Evolutionary conservation across 495 filamentous ascomycete species (phyloP), one percentile per base, ranked within the genome.

Genomic region (Aspergillus bertholletiae): DNA sequence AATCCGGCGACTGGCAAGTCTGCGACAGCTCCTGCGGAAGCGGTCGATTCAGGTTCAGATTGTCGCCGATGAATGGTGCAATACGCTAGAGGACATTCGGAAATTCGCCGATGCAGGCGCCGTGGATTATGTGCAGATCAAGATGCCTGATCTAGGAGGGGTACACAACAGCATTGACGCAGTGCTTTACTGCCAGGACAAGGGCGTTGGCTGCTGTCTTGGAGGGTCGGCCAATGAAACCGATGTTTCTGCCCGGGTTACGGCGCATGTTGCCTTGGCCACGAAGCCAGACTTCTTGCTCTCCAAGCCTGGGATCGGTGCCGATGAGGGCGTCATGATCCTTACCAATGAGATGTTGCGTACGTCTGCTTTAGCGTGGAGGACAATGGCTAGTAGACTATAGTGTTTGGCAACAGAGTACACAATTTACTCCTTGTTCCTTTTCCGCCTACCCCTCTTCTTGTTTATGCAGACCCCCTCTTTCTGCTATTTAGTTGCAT

Each of bases 31-130:
- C 6, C 53, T 55, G 17, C 18, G 18, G 12, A 13, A 23, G 7
- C 43, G 44, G 12, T 2, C 30, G 7, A 45, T 56, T 37, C 15
- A 13, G 8, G 47, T 51, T 13, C 17, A 56, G 23, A 34, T 56
- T 21, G 54, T 56, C 15, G 54, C 54, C 7, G 54, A 56, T 21
- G 54, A 56, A 51, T 56, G 54, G 54, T 51, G 54, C 32, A 56
- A 56, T 26, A 56, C 54, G 7, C 30, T 56, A 20, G 44, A 56
- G 7, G 54, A 56, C 23, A 52, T 51, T 3, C 20, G 23, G n/a
- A 39, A 46, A 24, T 56, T 56, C 20, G 54, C 54, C 6, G 47
- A 56, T n/a, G 54, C 54, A 1, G 40, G 18, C 5, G 54, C 54
- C 0, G 54, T 56, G 7, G 53, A 55, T 34, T 55, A 37, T 27